Conservation (phyloP, 148 eudicot species). For the Euryodendron excelsum region DNA sequence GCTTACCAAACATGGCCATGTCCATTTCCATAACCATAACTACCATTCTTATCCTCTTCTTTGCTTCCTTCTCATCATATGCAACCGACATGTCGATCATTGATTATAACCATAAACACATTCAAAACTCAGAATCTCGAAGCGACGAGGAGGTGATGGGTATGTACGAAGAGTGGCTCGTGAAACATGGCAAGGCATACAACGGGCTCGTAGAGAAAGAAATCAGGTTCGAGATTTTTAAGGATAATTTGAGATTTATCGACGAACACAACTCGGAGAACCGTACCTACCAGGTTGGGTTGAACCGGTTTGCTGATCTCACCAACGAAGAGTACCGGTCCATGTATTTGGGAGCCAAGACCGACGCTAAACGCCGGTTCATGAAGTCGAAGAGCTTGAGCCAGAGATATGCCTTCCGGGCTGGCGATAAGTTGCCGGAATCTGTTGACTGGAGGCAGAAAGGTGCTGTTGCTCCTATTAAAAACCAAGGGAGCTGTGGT, state of each 20-base stretch:
- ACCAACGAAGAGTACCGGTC: constrained; percentile 35
- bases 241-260: constrained; percentile 32
- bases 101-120: neutral
- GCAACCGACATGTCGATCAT: neutral
- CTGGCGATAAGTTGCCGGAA: constrained; percentile 57
- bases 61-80: neutral
- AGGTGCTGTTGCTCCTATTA: constrained; percentile 75
- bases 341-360: constrained; percentile 46
- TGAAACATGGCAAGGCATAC: constrained; percentile 28
- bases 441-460: constrained; percentile 72
- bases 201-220: constrained; percentile 35
- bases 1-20: no score
- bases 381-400: constrained; percentile 43
- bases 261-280: constrained; percentile 26
- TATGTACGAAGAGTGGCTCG: constrained; percentile 34
- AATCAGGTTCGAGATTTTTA: constrained; percentile 33
- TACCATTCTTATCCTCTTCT: neutral
- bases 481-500: constrained; percentile 91
- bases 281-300: constrained; percentile 21
- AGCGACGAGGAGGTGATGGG: neutral
- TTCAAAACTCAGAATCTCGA: neutral
- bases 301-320: constrained; percentile 35
- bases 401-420: constrained; percentile 45
- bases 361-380: constrained; percentile 38
- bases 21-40: neutral